Evolutionary conservation across 2,329 filamentous ascomycete genomes (phyloP).

Genomic region (Sporothrix luriei): DNA sequence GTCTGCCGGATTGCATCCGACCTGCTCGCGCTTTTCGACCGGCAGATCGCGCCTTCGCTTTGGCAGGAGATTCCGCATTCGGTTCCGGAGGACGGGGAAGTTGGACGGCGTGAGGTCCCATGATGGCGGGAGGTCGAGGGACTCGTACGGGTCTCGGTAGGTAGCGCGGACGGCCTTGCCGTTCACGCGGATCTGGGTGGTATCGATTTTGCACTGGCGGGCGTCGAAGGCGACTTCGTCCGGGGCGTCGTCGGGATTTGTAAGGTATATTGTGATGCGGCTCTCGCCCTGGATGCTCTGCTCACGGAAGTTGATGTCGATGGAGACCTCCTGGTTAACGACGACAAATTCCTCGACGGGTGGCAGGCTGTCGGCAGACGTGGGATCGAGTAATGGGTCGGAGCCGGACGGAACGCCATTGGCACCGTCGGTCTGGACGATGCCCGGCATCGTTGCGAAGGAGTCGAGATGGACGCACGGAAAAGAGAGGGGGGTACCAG

Average conservation of each 20-base stretch:
- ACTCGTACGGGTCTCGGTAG: slow-evolving; percentile 68
- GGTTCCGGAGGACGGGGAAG: slow-evolving; percentile 72
- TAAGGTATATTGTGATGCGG: slow-evolving; percentile 74
- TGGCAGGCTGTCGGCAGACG: slow-evolving; percentile 30
- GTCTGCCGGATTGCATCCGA: slow-evolving; percentile 60
- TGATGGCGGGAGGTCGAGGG: slow-evolving; percentile 61
- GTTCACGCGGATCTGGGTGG: slow-evolving; percentile 56
- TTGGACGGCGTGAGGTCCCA: slow-evolving; percentile 71
- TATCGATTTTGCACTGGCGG: slow-evolving; percentile 62
- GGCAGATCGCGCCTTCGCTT: slow-evolving; percentile 57
- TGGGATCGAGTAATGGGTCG: slow-evolving; percentile 23
- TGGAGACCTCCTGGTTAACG: slow-evolving; percentile 81
- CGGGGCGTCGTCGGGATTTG: slow-evolving; percentile 57
- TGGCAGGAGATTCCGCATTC: slow-evolving; percentile 58
- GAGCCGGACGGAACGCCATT: slow-evolving; percentile 14
- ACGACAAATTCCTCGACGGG: slow-evolving; percentile 52
- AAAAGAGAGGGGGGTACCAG: background rate
- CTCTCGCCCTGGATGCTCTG: slow-evolving; percentile 76
- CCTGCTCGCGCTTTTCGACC: slow-evolving; percentile 57
- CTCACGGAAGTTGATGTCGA: slow-evolving; percentile 83
- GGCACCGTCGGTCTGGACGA: slow-evolving; percentile 34
- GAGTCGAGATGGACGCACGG: background rate
- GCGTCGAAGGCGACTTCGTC: slow-evolving; percentile 63
- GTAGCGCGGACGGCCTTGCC: slow-evolving; percentile 50
- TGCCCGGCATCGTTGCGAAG: slow-evolving; percentile 38